Conservation (phyloP, 176 grass and related monocot genomes). For the Elymus sibiricus region DNA sequence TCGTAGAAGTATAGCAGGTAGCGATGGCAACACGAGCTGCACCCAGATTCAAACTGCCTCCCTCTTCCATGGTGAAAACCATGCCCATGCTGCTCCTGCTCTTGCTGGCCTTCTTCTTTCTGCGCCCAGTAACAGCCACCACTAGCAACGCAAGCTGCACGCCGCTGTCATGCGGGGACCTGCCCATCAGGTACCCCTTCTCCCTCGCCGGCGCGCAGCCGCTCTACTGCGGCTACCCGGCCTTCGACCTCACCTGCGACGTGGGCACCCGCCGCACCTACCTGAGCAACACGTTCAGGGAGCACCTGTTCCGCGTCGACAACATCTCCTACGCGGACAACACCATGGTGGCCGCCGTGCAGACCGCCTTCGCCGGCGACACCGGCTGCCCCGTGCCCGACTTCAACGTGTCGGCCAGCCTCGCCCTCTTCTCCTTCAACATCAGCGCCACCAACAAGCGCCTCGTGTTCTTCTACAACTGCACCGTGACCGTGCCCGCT, state of each 20-base stretch:
- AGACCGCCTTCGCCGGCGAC: neutral
- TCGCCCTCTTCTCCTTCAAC: neutral
- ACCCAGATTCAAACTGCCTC: too few species aligned
- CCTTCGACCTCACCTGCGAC: conserved; percentile 37
- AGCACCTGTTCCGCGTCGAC: neutral
- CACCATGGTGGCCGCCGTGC: neutral
- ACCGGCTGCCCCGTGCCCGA: neutral
- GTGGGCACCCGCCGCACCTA: neutral
- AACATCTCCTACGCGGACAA: neutral
- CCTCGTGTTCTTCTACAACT: conserved; percentile 47
- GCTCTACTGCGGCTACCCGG: conserved; percentile 19
- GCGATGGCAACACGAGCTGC: too few species aligned
- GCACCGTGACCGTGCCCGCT: neutral
- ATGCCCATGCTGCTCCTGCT: neutral
- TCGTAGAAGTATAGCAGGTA: too few species aligned
- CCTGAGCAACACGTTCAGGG: conserved; percentile 6
- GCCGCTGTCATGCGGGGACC: conserved; percentile 25
- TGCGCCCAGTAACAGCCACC: neutral
- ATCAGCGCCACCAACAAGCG: neutral
- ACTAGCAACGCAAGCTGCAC: neutral
- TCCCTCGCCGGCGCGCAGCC: conserved; percentile 36
- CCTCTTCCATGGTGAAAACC: too few species aligned
- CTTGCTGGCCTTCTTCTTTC: neutral
- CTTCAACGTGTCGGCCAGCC: conserved; percentile 35
- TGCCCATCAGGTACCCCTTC: conserved; percentile 51